phyloP scores from a whole-genome alignment of 495 filamentous ascomycete species.

The Hypoxylon cercidicola region DNA sequence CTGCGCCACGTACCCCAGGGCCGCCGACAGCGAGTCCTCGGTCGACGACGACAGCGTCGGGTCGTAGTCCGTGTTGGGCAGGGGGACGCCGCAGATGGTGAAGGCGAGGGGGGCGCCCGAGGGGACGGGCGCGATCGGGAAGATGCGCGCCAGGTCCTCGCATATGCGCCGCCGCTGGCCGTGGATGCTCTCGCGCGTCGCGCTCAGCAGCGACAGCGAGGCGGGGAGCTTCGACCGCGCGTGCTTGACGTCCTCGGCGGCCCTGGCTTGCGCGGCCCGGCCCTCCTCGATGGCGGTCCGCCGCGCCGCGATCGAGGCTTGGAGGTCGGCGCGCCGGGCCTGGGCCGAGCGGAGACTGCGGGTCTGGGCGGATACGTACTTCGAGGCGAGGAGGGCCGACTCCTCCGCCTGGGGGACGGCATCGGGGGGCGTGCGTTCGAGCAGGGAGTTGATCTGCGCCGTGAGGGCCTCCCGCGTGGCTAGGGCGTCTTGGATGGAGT shows the following conservation, averaged over 20 bases:
- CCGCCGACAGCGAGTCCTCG: conserved; percentile 78
- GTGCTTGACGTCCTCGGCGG: conserved; percentile 62
- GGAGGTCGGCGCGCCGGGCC: conserved; percentile 69
- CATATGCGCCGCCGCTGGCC: conserved; percentile 88
- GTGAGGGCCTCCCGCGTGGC: conserved; percentile 78
- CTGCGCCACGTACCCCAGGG: conserved; percentile 83
- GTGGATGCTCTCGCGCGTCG: conserved; percentile 70
- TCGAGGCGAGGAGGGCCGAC: conserved; percentile 64
- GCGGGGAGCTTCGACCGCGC: conserved; percentile 68
- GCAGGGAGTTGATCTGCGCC: conserved; percentile 77
- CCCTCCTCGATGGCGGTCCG: conserved; percentile 73
- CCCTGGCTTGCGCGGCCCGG: conserved; percentile 64
- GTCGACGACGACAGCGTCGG: conserved; percentile 57
- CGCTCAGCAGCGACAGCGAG: conserved; percentile 62
- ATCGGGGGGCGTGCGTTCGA: conserved; percentile 61
- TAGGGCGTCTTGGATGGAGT: conserved; percentile 91
- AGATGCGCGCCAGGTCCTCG: conserved; percentile 80
- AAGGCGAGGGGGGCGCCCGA: conserved; percentile 70
- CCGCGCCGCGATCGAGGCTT: conserved; percentile 71
- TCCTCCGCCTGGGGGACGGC: conserved; percentile 73
- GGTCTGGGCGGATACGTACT: conserved; percentile 70
- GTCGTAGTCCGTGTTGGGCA: conserved; percentile 82
- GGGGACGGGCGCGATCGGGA: conserved; percentile 76
- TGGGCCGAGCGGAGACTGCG: conserved; percentile 69
- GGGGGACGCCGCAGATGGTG: conserved; percentile 74